These are phyloP conservation scores for Fraxinus cuspidata DNA, from an alignment of 257 asterid species.

Conservation along the genomic window DNA sequence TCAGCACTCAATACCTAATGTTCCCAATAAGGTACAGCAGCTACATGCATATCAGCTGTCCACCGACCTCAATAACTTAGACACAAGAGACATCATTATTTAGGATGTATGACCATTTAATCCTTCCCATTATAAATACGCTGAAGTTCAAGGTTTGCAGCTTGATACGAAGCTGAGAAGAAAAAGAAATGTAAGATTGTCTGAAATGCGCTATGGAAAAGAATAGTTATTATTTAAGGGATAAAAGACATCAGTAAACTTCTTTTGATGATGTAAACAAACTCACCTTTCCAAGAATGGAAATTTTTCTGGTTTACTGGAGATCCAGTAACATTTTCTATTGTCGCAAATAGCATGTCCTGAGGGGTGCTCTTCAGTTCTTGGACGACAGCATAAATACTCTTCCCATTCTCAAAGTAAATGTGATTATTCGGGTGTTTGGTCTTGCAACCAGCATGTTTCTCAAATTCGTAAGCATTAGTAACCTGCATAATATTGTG, in stretches of 20 bases:
- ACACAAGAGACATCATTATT: background rate
- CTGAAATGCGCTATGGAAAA: background rate
- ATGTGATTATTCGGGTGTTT: constrained; percentile 43
- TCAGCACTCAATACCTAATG: background rate
- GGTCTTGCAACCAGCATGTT: constrained; percentile 42
- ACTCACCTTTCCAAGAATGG: constrained; percentile 38
- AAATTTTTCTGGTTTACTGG: constrained; percentile 37
- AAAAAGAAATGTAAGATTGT: background rate
- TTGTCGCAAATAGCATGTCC: constrained; percentile 34
- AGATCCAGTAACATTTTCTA: constrained; percentile 37
- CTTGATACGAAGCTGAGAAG: constrained; percentile 35
- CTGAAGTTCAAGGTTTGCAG: constrained; percentile 42
- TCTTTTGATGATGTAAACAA: background rate
- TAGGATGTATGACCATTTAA: constrained; percentile 16
- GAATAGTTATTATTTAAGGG: background rate
- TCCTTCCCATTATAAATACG: constrained; percentile 32
- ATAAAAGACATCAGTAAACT: background rate
- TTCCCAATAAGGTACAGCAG: background rate
- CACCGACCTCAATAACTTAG: background rate
- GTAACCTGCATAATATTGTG: constrained; percentile 23
- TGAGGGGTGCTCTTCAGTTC: constrained; percentile 39
- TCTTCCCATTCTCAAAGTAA: constrained; percentile 41
- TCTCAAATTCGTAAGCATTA: constrained; percentile 46
- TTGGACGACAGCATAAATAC: constrained; percentile 40
- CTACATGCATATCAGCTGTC: background rate